Conservation (phyloP, 2,329 filamentous ascomycete genomes). For the Didymella pinodella region DNA sequence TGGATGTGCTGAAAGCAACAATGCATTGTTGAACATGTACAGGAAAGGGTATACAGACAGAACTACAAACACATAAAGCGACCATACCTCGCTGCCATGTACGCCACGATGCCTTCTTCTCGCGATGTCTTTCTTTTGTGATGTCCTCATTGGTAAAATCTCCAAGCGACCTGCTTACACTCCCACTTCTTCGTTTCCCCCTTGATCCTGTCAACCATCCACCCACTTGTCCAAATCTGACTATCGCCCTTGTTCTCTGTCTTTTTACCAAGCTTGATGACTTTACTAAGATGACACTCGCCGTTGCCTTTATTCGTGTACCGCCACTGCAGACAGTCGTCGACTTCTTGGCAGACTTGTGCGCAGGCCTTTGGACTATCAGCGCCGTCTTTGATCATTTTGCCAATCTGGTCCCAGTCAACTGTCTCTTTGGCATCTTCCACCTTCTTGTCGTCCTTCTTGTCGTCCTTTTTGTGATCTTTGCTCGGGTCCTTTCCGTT, state of each 20-base stretch:
- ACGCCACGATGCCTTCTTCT: background rate
- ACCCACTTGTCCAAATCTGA: slow-evolving; percentile 47
- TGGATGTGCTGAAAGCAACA: no score
- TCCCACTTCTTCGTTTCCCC: slow-evolving; percentile 34
- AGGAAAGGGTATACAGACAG: background rate
- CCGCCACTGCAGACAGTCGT: slow-evolving; percentile 51
- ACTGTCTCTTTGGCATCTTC: slow-evolving; percentile 9
- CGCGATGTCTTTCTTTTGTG: no score
- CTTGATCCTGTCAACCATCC: slow-evolving; percentile 46
- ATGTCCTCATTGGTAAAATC: slow-evolving; percentile 36
- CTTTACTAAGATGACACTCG: slow-evolving; percentile 46
- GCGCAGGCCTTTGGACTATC: slow-evolving; percentile 38
- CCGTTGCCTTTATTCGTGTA: slow-evolving; percentile 37
- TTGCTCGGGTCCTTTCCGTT: slow-evolving; percentile 9
- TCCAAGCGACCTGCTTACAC: slow-evolving; percentile 41
- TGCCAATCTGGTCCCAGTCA: slow-evolving; percentile 10
- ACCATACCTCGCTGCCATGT: background rate
- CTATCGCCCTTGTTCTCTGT: slow-evolving; percentile 23
- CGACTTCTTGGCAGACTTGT: slow-evolving; percentile 35
- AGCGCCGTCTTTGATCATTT: slow-evolving; percentile 32
- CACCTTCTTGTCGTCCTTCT: slow-evolving; percentile 17
- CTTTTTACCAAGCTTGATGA: slow-evolving; percentile 38
- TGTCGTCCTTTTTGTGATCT: slow-evolving; percentile 5
- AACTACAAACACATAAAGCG: no score
- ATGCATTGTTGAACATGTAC: no score